These are phyloP conservation scores for Aspergillus bertholletiae DNA, from an alignment of 495 filamentous ascomycete genomes.

Conservation along the genomic window DNA sequence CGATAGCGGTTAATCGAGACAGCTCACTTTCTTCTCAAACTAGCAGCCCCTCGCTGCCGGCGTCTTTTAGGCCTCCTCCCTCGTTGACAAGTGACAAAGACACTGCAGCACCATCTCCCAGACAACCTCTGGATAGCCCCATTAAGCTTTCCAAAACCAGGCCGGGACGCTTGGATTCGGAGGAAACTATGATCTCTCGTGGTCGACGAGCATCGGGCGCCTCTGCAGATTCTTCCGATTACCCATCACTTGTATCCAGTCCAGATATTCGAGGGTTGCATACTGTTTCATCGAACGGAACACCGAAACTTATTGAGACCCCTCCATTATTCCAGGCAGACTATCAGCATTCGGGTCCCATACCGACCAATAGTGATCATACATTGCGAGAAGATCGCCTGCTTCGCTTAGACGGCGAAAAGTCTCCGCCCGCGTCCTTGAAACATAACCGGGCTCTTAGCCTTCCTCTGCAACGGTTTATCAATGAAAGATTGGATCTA, in stretches of 20 bases:
- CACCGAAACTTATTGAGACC: conserved; percentile 21
- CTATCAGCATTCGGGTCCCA: conserved; percentile 12
- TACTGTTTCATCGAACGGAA: conserved; percentile 30
- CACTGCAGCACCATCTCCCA: conserved; percentile 8
- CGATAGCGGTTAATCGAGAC: not conserved
- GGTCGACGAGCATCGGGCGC: conserved; percentile 29
- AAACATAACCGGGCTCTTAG: conserved; percentile 35
- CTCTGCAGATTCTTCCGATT: conserved; percentile 37
- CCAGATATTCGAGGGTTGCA: conserved; percentile 26
- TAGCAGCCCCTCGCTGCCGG: not conserved
- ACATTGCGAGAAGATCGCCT: conserved; percentile 34
- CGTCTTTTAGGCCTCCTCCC: not conserved
- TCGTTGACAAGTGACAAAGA: not conserved
- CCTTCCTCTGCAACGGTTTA: conserved; percentile 43
- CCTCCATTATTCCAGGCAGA: conserved; percentile 22
- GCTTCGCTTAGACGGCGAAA: conserved; percentile 26
- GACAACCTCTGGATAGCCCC: conserved; percentile 36
- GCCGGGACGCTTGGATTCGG: conserved; percentile 22
- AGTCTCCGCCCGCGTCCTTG: conserved; percentile 19
- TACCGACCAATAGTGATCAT: conserved; percentile 23
- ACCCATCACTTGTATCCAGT: conserved; percentile 35
- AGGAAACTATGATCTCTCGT: conserved; percentile 17
- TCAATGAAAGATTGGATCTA: conserved; percentile 39
- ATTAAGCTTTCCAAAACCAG: conserved; percentile 37
- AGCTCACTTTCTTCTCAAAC: not conserved